Evolutionary conservation across 2,329 filamentous ascomycete genomes (phyloP).

Genomic region (Microdochium trichocladiopsis): DNA sequence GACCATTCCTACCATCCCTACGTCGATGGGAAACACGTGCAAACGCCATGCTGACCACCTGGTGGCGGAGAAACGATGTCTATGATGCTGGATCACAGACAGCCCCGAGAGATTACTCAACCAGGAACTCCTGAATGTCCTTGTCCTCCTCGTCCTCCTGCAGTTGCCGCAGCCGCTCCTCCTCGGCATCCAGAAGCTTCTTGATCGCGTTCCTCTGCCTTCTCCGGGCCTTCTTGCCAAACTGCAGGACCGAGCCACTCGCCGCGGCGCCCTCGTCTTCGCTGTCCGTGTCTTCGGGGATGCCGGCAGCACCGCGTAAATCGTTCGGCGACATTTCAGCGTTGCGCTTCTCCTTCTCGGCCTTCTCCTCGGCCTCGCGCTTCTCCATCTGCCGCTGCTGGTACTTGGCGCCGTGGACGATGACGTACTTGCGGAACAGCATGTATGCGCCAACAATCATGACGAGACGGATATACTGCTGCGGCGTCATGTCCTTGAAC

Average conservation of each 20-base stretch:
- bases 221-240: constrained; percentile 65
- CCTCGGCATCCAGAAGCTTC: constrained; percentile 56
- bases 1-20: too few species aligned
- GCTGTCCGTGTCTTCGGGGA: constrained; percentile 45
- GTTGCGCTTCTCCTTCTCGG: constrained; percentile 35
- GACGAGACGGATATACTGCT: constrained; percentile 61
- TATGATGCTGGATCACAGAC: neutral
- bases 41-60: neutral
- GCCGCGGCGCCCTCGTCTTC: constrained; percentile 42
- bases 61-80: neutral
- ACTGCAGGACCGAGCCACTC: constrained; percentile 42
- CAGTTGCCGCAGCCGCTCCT: constrained; percentile 47
- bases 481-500: constrained; percentile 41
- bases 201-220: constrained; percentile 62
- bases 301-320: constrained; percentile 47
- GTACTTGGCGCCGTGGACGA: constrained; percentile 57
- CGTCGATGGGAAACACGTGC: too few species aligned
- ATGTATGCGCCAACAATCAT: constrained; percentile 67
- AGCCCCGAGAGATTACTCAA: constrained; percentile 7
- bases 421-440: constrained; percentile 66
- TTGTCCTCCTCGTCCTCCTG: constrained; percentile 63
- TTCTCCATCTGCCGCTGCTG: constrained; percentile 60
- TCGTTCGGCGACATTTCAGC: constrained; percentile 58
- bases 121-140: constrained; percentile 67
- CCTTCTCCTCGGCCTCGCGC: constrained; percentile 44